phyloP scores from a whole-genome alignment of 257 asterid species.

The Plantago ovata region DNA sequence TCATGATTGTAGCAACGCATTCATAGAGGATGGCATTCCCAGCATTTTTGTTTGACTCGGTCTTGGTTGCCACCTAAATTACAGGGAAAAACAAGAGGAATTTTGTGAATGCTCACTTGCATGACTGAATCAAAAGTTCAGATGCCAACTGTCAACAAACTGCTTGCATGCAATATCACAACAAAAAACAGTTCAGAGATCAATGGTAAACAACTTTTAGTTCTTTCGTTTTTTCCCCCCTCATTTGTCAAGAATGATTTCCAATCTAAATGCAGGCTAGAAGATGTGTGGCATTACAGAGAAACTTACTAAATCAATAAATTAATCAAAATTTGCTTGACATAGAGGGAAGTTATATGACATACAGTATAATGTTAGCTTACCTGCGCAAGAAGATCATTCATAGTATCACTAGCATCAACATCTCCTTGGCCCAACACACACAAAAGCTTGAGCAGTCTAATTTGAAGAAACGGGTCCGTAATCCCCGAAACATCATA shows the following conservation, averaged over 20 bases:
- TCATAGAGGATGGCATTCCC: slow-evolving; percentile 97
- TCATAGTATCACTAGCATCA: slow-evolving; percentile 95
- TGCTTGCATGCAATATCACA: too few species aligned
- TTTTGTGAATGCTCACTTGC: slow-evolving; percentile 17
- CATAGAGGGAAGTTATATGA: neutral
- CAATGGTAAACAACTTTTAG: too few species aligned
- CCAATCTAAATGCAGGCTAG: neutral
- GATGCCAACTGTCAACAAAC: slow-evolving; percentile 15
- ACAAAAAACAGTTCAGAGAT: too few species aligned
- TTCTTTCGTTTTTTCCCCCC: too few species aligned
- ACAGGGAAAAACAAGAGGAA: slow-evolving; percentile 19
- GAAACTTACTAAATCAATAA: neutral
- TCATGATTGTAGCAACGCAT: slow-evolving; percentile 92
- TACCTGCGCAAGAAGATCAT: slow-evolving; percentile 98
- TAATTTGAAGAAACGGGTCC: slow-evolving; percentile 92
- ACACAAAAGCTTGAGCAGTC: slow-evolving; percentile 75
- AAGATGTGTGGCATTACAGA: neutral
- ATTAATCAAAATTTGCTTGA: neutral
- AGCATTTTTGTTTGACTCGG: slow-evolving; percentile 91
- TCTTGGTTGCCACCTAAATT: slow-evolving; percentile 92
- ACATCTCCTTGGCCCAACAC: slow-evolving; percentile 91
- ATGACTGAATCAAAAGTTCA: slow-evolving; percentile 8
- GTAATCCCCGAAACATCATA: slow-evolving; percentile 89
- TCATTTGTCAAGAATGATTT: neutral
- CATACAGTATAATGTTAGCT: slow-evolving; percentile 21